Percentiles rank a stretch among this genome's conserved stretches.
phyloP scores from a whole-genome alignment of 352 stramenopile species.

The Globisporangium rhizosaccharum region DNA sequence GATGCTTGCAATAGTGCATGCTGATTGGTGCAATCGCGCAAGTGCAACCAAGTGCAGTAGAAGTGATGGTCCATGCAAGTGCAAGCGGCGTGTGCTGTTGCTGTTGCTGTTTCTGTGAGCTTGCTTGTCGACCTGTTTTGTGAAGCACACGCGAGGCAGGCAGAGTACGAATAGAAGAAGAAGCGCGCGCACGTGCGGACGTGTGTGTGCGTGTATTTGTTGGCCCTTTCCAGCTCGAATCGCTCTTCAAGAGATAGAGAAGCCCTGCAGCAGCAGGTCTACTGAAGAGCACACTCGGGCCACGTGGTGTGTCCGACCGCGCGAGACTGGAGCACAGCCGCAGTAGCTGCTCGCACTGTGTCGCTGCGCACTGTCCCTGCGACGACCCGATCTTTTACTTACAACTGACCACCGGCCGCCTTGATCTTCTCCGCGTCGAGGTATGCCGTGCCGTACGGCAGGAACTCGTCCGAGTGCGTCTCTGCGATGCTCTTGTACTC shows the following conservation, averaged over 20 bases:
- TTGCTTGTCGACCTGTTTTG: background rate
- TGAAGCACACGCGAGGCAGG: background rate
- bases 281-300: no score
- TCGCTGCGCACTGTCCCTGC: background rate
- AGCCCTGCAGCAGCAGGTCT: background rate
- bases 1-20: background rate
- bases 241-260: background rate
- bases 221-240: background rate
- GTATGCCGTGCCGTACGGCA: constrained; percentile 87
- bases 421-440: constrained; percentile 87
- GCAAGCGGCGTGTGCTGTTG: background rate
- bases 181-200: background rate
- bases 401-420: constrained; percentile 69
- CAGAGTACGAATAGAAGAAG: no score
- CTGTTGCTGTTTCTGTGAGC: background rate
- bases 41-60: no score
- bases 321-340: no score
- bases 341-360: background rate
- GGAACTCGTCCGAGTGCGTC: constrained; percentile 88
- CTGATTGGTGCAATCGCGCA: no score
- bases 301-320: no score
- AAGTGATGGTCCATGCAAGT: background rate
- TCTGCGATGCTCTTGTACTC: constrained; percentile 83
- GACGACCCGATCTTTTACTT: constrained; percentile 22
- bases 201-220: constrained; percentile 10